Base-by-base conservation (phyloP, 495 filamentous ascomycete species). In the Cudoniella acicularis region DNA sequence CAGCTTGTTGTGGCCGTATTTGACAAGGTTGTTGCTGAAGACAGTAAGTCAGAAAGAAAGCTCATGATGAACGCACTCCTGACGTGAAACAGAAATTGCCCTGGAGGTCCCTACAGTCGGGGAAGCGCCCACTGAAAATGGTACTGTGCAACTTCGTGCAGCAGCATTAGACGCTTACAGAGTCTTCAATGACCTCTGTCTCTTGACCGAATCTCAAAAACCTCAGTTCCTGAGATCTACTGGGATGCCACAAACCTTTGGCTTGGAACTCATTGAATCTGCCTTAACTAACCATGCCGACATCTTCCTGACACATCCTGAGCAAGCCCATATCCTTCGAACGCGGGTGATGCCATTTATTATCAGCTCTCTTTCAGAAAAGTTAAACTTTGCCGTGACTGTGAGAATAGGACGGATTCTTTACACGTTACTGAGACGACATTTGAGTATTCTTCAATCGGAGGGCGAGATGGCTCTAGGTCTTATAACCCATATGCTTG, bases 1-100 rank as follows among this genome's bases (percentile, higher is more conserved):
- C 94, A 98, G 73, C 83, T 98, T 18, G 87, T 98, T 4, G 89
- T 91, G 49, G 87, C 88, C 3, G 88, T 92, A 1, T 98, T 96
- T 73, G 95, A 98, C 70, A 91, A 93, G 70, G 90, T 97, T 1
- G 82, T 84, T 0, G 72, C 74, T 47, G 92, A 97, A 76, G 91
- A 97, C 70, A 84, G 87, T 87, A 73, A 65, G 77, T 59, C 30
- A 67, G 9, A 1, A 20, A 2, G 22, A 26, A 24, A 13, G 25
- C 45, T 3, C 8, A 16, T 69, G 17, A 4, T n/a, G 26, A 18
- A 22, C 2, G 17, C 56, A 36, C 42, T 47, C 20, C 21, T 64
- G 46, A 65, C 75, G 68, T 51, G 16, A 46, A 41, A 40, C 58
- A 78, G 74, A 72, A n/a, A 75, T 74, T 62, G 68, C 77, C 6